phyloP scores from a whole-genome alignment of 768 basidiomycete species.

The Trametopsis cervina region DNA sequence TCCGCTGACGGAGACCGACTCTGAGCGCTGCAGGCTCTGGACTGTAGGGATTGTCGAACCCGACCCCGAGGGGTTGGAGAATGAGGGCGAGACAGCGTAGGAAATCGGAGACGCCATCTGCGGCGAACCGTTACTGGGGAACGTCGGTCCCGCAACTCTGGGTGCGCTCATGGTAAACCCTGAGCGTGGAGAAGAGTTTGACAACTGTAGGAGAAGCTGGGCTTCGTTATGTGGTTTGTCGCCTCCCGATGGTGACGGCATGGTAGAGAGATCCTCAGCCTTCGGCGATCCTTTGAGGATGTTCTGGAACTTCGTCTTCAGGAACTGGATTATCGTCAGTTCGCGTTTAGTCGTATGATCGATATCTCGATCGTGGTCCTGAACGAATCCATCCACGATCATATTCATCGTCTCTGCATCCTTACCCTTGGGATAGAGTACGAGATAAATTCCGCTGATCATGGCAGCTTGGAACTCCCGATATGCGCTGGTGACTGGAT shows the following conservation, averaged over 20 bases:
- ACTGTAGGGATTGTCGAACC: slow-evolving; percentile 35
- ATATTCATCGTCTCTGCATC: slow-evolving; percentile 68
- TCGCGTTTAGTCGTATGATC: slow-evolving; percentile 81
- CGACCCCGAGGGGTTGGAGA: slow-evolving; percentile 23
- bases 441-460: slow-evolving; percentile 83
- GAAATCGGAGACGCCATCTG: slow-evolving; percentile 4
- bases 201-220: slow-evolving; percentile 44
- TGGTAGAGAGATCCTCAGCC: slow-evolving; percentile 17
- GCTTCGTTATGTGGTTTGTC: slow-evolving; percentile 35
- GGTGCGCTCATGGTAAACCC: slow-evolving; percentile 4
- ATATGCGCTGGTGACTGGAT: slow-evolving; percentile 74
- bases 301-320: slow-evolving; percentile 51
- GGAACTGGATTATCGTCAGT: slow-evolving; percentile 78
- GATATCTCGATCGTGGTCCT: slow-evolving; percentile 64
- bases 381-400: slow-evolving; percentile 73
- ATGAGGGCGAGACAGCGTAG: slow-evolving; percentile 4
- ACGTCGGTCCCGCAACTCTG: slow-evolving; percentile 1
- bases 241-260: slow-evolving; percentile 9
- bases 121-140: slow-evolving; percentile 3
- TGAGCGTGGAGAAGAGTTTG: slow-evolving; percentile 26
- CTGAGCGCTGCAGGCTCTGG: slow-evolving; percentile 51
- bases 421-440: slow-evolving; percentile 68
- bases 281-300: slow-evolving; percentile 36
- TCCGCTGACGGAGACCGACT: slow-evolving; percentile 53
- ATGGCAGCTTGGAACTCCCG: slow-evolving; percentile 86